Percentiles rank a stretch among this genome's conserved stretches.
Conservation (phyloP, 164 flowering plant genomes). For the Macadamia tetraphylla region DNA sequence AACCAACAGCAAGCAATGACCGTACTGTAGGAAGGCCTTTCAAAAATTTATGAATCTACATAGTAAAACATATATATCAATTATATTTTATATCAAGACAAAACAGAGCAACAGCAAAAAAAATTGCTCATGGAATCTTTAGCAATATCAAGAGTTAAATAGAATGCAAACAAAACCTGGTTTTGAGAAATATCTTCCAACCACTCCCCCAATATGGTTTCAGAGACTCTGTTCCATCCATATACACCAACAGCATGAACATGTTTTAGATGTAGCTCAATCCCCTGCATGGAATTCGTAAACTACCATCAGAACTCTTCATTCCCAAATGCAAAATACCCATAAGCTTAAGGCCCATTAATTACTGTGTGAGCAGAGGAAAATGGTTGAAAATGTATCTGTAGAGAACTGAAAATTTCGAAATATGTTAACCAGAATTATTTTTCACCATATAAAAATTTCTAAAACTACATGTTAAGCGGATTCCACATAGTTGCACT, state of each 20-base stretch:
- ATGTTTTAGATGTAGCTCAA: conserved; percentile 85
- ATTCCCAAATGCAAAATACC: background rate
- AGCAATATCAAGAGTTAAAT: background rate
- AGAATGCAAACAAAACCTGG: conserved; percentile 53
- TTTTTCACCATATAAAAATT: no score
- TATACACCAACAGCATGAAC: conserved; percentile 83
- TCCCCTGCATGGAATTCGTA: conserved; percentile 52
- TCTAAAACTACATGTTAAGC: no score
- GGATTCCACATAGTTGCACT: no score
- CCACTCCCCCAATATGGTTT: conserved; percentile 85
- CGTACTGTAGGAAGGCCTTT: conserved; percentile 81
- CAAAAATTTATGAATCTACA: conserved; percentile 68
- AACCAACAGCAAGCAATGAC: conserved; percentile 75
- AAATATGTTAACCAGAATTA: no score
- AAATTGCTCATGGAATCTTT: background rate
- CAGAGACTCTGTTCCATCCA: conserved; percentile 85
- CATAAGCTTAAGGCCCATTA: background rate
- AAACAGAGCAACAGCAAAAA: no score
- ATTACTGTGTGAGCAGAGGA: background rate
- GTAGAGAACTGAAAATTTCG: no score
- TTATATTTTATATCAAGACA: no score
- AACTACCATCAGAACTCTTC: conserved; percentile 2
- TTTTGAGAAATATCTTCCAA: conserved; percentile 93
- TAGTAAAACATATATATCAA: background rate
- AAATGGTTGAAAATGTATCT: no score